Percentiles rank a stretch among this genome's conserved stretches.
phyloP scores from a whole-genome alignment of 2,329 filamentous ascomycete species.

The Dothideomycetes sp. region DNA sequence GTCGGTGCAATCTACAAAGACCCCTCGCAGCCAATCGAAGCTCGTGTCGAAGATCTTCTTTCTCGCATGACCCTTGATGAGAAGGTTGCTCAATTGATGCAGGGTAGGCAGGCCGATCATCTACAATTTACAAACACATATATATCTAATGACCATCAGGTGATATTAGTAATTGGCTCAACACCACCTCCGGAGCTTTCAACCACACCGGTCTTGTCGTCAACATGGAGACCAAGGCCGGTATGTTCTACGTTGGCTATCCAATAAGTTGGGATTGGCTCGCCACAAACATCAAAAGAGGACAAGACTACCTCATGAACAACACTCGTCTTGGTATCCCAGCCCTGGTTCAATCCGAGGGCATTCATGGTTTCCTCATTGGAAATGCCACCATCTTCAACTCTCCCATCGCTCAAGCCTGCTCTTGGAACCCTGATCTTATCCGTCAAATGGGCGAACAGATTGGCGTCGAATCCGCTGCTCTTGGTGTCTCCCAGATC shows the following conservation, averaged over 20 bases:
- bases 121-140: neutral
- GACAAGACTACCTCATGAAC: constrained; percentile 57
- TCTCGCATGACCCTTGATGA: constrained; percentile 65
- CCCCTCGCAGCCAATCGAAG: constrained; percentile 49
- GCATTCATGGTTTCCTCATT: constrained; percentile 61
- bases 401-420: constrained; percentile 61
- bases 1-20: constrained; percentile 50
- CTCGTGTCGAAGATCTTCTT: constrained; percentile 55
- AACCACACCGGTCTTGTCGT: constrained; percentile 56
- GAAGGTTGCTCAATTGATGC: constrained; percentile 55
- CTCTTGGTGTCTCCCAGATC: constrained; percentile 61
- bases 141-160: constrained; percentile 18
- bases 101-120: constrained; percentile 19
- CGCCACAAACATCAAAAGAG: constrained; percentile 49
- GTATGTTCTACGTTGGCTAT: constrained; percentile 62
- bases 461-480: constrained; percentile 54
- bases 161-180: constrained; percentile 64
- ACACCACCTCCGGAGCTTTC: constrained; percentile 54
- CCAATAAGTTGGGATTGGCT: constrained; percentile 54
- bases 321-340: constrained; percentile 61
- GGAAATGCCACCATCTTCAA: constrained; percentile 71
- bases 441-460: constrained; percentile 55
- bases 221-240: constrained; percentile 56
- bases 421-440: constrained; percentile 57
- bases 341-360: constrained; percentile 62